Base-by-base conservation (phyloP, 495 filamentous ascomycete genomes). In the Alectoria sarmentosa region DNA sequence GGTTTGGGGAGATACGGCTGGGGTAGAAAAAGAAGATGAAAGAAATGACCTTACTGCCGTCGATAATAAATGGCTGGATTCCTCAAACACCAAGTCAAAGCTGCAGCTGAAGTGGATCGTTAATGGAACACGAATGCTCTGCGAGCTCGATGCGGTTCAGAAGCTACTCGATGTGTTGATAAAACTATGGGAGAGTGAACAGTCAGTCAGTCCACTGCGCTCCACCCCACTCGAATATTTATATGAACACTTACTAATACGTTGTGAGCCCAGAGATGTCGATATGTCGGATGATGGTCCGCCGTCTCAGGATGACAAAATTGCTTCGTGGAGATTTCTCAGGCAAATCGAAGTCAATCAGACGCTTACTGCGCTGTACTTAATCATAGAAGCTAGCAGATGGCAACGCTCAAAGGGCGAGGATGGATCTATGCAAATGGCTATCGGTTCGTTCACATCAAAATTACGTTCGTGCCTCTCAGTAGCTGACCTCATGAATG, bases 1-100 rank as follows among this genome's bases (percentile, higher is more conserved):
- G 4, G 79, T 86, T 46, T 95, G 91, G 91, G 83, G 83, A 3
- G 79, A 88, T 49, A 91, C 88, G 46, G 89, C 87, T 60, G 85
- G 86, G 48, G 71, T 70, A 61, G 66, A 65, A 48, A 66, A 70
- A 14, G 62, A 71, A 14, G 72, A 75, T 58, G 75, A 76, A 9
- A 37, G 14, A 37, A 14, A 30, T 5, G 34, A 60, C 48, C 66
- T 71, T 0, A 64, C 71, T 42, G 66, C 70, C 39, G 59, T 54
- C 3, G 69, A 71, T 41, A 38, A 67, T 7, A 66, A 73, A n/a
- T 62, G 70, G 60, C 65, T 69, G 41, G 74, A 76, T 4, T 77
- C 80, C 63, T 76, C 71, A 44, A 77, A 67, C 70, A 80, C 73
- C 64, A 81, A 81, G 75, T 82, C 76, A 74, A 74, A 32, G 71